A percentile compares a stretch with the other conserved stretches of the same genome.
Evolutionary conservation across 352 stramenopile genomes (phyloP).

Genomic region (Pythium periplocum): DNA sequence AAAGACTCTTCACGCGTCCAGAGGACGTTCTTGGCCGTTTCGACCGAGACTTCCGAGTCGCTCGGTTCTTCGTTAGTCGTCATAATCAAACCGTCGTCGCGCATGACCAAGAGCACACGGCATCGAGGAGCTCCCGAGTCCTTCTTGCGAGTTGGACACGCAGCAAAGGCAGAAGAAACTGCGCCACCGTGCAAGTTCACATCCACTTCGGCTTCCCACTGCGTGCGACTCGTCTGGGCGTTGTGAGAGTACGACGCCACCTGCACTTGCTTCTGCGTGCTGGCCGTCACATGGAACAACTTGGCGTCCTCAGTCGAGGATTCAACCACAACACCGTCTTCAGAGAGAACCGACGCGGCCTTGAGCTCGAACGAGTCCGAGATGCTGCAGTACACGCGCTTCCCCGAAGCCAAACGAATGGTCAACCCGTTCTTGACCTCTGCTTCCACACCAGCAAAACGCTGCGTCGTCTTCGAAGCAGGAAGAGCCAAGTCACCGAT

Average conservation of each 20-base stretch:
- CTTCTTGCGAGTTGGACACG: conserved; percentile 55
- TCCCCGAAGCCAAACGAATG: conserved; percentile 41
- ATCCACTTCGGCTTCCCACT: conserved; percentile 51
- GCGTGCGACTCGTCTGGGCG: conserved; percentile 13
- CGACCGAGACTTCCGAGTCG: conserved; percentile 5
- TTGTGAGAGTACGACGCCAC: conserved; percentile 42
- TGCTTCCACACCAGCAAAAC: conserved; percentile 34
- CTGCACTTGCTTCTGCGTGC: conserved; percentile 20
- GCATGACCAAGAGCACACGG: conserved; percentile 56
- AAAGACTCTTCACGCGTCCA: conserved; percentile 80
- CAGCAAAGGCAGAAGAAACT: conserved; percentile 45
- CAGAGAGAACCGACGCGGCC: conserved; percentile 31
- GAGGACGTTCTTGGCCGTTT: conserved; percentile 26
- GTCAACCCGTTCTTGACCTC: conserved; percentile 44
- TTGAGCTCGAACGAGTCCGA: conserved; percentile 29
- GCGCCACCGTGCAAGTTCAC: conserved; percentile 42
- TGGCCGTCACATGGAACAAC: conserved; percentile 44
- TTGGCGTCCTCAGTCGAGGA: conserved; percentile 48
- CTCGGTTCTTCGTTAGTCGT: conserved; percentile 50
- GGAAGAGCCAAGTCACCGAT: no score
- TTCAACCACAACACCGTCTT: conserved; percentile 38
- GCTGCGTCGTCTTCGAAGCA: conserved; percentile 11
- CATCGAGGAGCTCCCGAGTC: conserved; percentile 34
- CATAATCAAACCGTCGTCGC: conserved; percentile 69
- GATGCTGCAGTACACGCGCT: conserved; percentile 55